Base-by-base conservation (phyloP, 2,329 filamentous ascomycete species). In the Calonectria hawksworthii region DNA sequence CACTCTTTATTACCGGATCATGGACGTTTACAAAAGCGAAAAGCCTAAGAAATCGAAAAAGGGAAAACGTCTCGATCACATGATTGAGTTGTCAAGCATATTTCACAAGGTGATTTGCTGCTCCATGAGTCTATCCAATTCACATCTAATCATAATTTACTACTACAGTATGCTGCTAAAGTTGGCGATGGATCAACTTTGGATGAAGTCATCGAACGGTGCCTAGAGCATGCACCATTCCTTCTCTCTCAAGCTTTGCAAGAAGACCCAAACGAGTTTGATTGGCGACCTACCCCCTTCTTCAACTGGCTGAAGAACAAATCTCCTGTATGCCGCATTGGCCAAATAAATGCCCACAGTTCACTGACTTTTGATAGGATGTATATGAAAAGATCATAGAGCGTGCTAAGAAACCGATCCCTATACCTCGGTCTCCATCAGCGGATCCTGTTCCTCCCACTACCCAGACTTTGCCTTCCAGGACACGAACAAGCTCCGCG, bases 1-100 rank as follows among this genome's bases (percentile, higher is more conserved):
- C 16, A 87, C 88, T 11, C 84, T 94, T 26, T 90, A 95, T 77
- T 94, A 94, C 82, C 89, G 88, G 68, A 82, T 94, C 3, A 85
- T 91, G 51, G 90, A 92, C 68, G 87, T 90, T 13, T 93, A 94
- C 79, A 84, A 80, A 47, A 76, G 80, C 7, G 82, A 80, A 32
- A 75, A 82, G 30, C 79, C 80, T 3, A 85, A 82, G 50, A 82
- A 81, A 21, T 77, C 81, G 7, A 82, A 80, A 69, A 82, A 80
- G 61, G 68, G 69, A 67, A 83, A 70, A 68, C 85, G 66, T 77
- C 84, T 72, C 76, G 84, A 30, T 52, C 85, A 54, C 5, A 76
- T 80, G 67, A 80, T 82, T 14, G 79, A 83, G 14, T 76, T 86
- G 8, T 68, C 80, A 8, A 72, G 73, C 18, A 76, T 86, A 28